phyloP scores from a whole-genome alignment of 805 yeast species.

The Barnettozyma salicaria region DNA sequence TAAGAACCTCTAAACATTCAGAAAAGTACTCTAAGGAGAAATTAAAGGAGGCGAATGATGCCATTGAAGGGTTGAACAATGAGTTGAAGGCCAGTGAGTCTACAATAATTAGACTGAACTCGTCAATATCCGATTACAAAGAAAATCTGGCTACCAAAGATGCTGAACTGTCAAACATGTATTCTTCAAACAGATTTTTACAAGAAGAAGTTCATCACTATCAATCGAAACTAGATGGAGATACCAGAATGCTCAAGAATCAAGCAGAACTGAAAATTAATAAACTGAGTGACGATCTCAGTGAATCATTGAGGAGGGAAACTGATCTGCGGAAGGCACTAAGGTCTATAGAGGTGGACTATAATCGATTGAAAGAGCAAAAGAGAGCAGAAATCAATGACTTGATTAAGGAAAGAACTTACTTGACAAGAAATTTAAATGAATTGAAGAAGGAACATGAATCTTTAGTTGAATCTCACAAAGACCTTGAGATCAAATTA shows the following conservation, averaged over 20 bases:
- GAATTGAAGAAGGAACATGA: slow-evolving; percentile 41
- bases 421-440: slow-evolving; percentile 34
- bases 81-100: slow-evolving; percentile 52
- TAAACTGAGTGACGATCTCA: slow-evolving; percentile 46
- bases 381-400: slow-evolving; percentile 32
- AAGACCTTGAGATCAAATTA: slow-evolving; percentile 40
- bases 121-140: slow-evolving; percentile 46
- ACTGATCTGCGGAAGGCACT: slow-evolving; percentile 58
- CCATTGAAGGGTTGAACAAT: slow-evolving; percentile 41
- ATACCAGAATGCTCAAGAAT: slow-evolving; percentile 35
- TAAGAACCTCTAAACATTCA: slow-evolving; percentile 54
- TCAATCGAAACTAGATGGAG: slow-evolving; percentile 38
- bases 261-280: slow-evolving; percentile 44
- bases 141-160: slow-evolving; percentile 50
- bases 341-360: slow-evolving; percentile 53
- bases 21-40: slow-evolving; percentile 52
- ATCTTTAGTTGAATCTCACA: slow-evolving; percentile 34
- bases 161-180: slow-evolving; percentile 45
- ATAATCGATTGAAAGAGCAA: slow-evolving; percentile 46
- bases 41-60: slow-evolving; percentile 42
- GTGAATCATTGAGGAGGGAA: slow-evolving; percentile 54
- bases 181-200: slow-evolving; percentile 42
- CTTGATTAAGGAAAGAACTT: slow-evolving; percentile 37
- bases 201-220: slow-evolving; percentile 52
- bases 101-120: slow-evolving; percentile 45